Evolutionary conservation across 2,329 filamentous ascomycete genomes (phyloP).

Genomic region (Ceratocystis papillata): DNA sequence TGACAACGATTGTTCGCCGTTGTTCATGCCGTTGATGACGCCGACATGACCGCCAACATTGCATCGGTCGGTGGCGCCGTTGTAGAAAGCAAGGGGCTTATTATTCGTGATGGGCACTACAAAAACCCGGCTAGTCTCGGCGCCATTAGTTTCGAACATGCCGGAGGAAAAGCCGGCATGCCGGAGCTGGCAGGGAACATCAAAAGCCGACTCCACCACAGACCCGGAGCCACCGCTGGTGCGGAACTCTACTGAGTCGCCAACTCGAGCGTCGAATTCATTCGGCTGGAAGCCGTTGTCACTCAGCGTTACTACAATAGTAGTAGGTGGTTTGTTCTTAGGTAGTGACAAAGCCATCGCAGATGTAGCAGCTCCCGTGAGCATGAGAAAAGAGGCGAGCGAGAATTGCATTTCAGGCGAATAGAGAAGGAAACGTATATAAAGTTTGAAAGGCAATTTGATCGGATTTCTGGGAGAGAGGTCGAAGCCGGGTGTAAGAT

Average conservation of each 20-base stretch:
- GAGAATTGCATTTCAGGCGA: too few relatives aligned
- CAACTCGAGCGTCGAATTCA: not conserved
- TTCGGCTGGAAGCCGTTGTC: not conserved
- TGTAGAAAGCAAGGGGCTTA: not conserved
- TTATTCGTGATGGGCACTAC: too few relatives aligned
- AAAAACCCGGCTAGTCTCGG: too few relatives aligned
- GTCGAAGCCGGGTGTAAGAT: too few relatives aligned
- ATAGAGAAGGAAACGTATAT: too few relatives aligned
- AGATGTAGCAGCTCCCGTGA: too few relatives aligned
- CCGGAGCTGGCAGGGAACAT: constrained; percentile 36
- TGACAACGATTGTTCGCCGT: not conserved
- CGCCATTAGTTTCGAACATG: too few relatives aligned
- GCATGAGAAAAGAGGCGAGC: too few relatives aligned
- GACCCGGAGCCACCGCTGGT: not conserved
- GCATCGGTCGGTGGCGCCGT: not conserved
- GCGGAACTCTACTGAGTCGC: not conserved
- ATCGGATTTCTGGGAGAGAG: too few relatives aligned
- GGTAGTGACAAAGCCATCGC: too few relatives aligned
- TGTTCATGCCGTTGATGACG: constrained; percentile 1
- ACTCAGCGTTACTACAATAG: not conserved
- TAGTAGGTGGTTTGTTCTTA: too few relatives aligned
- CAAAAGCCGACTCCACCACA: constrained; percentile 30
- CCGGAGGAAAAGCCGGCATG: not conserved
- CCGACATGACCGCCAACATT: not conserved
- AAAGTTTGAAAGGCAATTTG: too few relatives aligned